phyloP scores from a whole-genome alignment of 1,284 basidiomycete species.

The Moniliophthora roreri region DNA sequence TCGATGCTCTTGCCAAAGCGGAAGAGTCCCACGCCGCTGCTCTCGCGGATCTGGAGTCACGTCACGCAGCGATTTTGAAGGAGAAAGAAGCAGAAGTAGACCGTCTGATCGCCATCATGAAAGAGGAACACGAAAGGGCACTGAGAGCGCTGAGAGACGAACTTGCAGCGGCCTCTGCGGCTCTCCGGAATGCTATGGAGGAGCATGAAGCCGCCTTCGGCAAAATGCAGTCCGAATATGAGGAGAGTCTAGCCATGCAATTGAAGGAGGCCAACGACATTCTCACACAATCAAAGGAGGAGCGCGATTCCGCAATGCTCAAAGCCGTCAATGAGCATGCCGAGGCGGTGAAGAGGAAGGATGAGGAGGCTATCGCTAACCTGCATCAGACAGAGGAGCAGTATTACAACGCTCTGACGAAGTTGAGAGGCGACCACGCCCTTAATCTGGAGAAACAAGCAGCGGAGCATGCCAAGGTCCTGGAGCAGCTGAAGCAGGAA shows the following conservation, averaged over 20 bases:
- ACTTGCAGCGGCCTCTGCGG: conserved; percentile 39
- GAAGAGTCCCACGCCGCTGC: conserved; percentile 47
- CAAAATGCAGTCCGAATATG: conserved; percentile 46
- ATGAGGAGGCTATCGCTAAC: conserved; percentile 51
- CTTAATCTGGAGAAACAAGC: conserved; percentile 59
- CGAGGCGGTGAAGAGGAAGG: conserved; percentile 55
- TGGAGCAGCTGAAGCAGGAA: conserved; percentile 70
- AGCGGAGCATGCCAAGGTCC: conserved; percentile 54
- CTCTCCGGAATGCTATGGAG: conserved; percentile 45
- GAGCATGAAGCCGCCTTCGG: conserved; percentile 55
- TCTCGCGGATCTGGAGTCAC: conserved; percentile 48
- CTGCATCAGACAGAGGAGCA: conserved; percentile 74
- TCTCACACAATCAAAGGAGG: conserved; percentile 45
- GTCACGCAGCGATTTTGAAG: conserved; percentile 55
- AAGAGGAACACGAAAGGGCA: conserved; percentile 35
- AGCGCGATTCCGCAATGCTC: conserved; percentile 51
- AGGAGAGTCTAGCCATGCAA: conserved; percentile 44
- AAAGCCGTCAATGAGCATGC: conserved; percentile 57
- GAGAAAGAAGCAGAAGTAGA: conserved; percentile 55
- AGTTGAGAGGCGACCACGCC: conserved; percentile 67
- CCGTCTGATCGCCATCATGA: conserved; percentile 41
- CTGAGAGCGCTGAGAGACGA: conserved; percentile 42
- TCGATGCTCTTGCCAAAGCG: conserved; percentile 46
- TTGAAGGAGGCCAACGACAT: conserved; percentile 47
- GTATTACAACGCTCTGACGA: conserved; percentile 75